These are phyloP conservation scores for Ceriops tagal DNA, from an alignment of 345 rosid genomes.

Conservation along the genomic window DNA sequence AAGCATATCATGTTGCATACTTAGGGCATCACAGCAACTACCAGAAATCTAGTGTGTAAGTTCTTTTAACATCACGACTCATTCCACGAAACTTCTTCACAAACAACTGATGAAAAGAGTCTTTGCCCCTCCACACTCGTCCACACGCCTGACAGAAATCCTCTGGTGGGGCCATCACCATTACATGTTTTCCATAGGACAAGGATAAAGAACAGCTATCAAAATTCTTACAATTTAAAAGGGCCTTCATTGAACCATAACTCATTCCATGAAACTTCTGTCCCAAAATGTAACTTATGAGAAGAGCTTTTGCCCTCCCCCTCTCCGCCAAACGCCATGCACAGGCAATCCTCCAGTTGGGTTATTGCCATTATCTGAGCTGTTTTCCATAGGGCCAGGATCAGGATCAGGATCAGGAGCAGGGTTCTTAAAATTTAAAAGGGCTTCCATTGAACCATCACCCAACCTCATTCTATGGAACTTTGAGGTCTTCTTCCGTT, in stretches of 20 bases:
- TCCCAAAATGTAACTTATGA: constrained; percentile 19
- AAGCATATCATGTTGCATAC: background rate
- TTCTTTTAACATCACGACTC: background rate
- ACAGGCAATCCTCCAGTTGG: constrained; percentile 40
- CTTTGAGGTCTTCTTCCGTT: constrained; percentile 72
- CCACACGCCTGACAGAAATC: constrained; percentile 72
- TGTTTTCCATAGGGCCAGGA: constrained; percentile 12
- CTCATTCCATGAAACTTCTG: constrained; percentile 3
- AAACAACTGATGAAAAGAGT: constrained; percentile 41
- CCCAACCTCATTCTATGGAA: constrained; percentile 70
- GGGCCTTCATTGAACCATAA: background rate
- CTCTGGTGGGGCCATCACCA: constrained; percentile 8
- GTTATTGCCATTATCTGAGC: constrained; percentile 28
- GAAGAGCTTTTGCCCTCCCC: constrained; percentile 67
- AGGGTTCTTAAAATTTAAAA: constrained; percentile 43
- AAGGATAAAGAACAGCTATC: background rate
- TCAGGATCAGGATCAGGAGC: constrained; percentile 40
- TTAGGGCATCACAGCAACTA: background rate
- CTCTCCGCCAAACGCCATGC: constrained; percentile 77
- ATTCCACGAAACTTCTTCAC: background rate
- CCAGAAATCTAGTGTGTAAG: background rate
- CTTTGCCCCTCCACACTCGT: constrained; percentile 59
- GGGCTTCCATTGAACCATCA: constrained; percentile 70
- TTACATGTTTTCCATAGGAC: background rate
- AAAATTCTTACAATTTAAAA: background rate